Evolutionary conservation across 306 rosid species (phyloP).

Genomic region (Medicago lupulina): DNA sequence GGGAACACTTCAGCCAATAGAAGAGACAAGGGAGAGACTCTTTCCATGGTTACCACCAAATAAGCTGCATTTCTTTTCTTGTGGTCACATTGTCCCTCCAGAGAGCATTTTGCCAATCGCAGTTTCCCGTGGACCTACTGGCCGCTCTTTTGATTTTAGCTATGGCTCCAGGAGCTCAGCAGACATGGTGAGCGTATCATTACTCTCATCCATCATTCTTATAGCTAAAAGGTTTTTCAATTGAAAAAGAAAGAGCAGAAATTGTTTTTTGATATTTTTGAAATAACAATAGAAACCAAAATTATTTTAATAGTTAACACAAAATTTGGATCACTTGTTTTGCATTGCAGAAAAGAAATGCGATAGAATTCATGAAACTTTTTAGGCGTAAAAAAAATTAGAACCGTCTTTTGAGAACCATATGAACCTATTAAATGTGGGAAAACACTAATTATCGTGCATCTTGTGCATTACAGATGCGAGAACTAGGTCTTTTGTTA

Average conservation of each 20-base stretch:
- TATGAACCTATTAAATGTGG: background rate
- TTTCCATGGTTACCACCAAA: conserved; percentile 75
- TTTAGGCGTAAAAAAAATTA: background rate
- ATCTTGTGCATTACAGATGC: conserved; percentile 62
- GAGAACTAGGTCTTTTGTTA: conserved; percentile 80
- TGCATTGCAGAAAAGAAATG: background rate
- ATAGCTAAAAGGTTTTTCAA: too few relatives aligned
- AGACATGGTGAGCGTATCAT: conserved; percentile 56
- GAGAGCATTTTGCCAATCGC: conserved; percentile 87
- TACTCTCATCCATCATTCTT: conserved; percentile 24
- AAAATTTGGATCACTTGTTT: background rate
- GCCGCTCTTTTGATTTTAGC: conserved; percentile 85
- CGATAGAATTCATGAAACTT: background rate
- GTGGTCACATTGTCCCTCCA: conserved; percentile 86
- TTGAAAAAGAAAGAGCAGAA: background rate
- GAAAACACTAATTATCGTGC: conserved; percentile 36
- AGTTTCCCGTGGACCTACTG: conserved; percentile 86
- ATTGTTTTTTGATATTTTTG: background rate
- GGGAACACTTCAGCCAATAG: conserved; percentile 93
- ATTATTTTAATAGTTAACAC: background rate
- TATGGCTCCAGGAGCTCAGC: conserved; percentile 74
- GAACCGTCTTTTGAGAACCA: background rate
- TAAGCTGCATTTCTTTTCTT: conserved; percentile 82
- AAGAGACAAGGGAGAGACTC: conserved; percentile 90
- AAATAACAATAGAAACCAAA: background rate